Evolutionary conservation across 805 yeast genomes (phyloP).

Genomic region (Saturnispora kantuleensis): DNA sequence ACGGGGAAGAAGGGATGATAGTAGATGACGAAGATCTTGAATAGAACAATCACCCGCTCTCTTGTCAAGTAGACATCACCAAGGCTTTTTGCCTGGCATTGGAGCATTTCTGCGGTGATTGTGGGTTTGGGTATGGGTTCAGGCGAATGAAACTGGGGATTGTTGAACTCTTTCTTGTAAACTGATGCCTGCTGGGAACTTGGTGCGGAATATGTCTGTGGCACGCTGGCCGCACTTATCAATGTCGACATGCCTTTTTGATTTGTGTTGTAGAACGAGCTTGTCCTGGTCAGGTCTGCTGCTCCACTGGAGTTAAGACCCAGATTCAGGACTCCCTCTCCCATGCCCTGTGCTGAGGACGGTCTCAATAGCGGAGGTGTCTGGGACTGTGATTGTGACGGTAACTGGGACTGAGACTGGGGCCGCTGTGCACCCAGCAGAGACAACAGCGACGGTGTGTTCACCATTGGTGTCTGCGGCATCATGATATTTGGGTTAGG

Average conservation of each 20-base stretch:
- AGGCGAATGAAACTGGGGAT: slow-evolving; percentile 11
- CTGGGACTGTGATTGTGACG: neutral
- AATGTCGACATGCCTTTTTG: slow-evolving; percentile 5
- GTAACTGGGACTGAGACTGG: neutral
- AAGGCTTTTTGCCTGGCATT: slow-evolving; percentile 58
- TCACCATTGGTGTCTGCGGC: too few species aligned
- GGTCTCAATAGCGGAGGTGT: slow-evolving; percentile 2
- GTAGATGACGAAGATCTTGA: slow-evolving; percentile 55
- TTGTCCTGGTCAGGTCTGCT: neutral
- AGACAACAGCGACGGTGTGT: neutral
- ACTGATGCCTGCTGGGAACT: slow-evolving; percentile 2
- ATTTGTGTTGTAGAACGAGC: slow-evolving; percentile 1
- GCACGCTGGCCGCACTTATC: slow-evolving; percentile 1
- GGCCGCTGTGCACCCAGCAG: neutral
- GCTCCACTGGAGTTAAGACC: neutral
- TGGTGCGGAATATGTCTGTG: neutral
- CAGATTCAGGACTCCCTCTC: too few species aligned
- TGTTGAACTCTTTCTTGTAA: neutral
- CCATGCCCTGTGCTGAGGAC: too few species aligned
- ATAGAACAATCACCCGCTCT: slow-evolving; percentile 52
- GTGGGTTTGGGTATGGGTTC: slow-evolving; percentile 15
- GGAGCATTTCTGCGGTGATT: slow-evolving; percentile 25
- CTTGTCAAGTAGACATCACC: slow-evolving; percentile 59
- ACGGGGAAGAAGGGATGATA: slow-evolving; percentile 86
- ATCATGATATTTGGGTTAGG: too few species aligned